Evolutionary conservation across 768 basidiomycete species (phyloP), one percentile per base, ranked within the genome.

Genomic region (Melanogaster broomeanus): DNA sequence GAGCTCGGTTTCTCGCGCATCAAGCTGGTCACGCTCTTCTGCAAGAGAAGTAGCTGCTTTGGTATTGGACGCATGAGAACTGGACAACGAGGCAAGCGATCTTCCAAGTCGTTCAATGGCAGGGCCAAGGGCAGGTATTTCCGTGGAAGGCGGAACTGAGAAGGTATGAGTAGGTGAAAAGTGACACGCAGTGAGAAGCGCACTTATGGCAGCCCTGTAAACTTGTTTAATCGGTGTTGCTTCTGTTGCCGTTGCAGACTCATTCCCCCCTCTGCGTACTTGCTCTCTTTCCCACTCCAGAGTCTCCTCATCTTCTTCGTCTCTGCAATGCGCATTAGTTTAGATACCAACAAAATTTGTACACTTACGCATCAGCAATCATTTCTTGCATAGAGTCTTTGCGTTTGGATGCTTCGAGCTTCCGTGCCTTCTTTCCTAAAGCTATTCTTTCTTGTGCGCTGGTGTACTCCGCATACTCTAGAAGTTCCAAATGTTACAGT

Each of bases 211-310:
- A 39, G 92, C 76, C 58, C 81, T 86, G 62, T 94, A 93, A 2
- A 77, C 71, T 43, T 77, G 74, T 56, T 87, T 87, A 21, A 59
- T 62, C 45, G 76, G 72, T 7, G 69, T 56, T 21, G 63, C 38
- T 71, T 61, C 61, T 56, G 64, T 22, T 56, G 60, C 27, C 9
- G 76, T 74, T 24, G 76, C 66, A n/a, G 72, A 65, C 22, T 67
- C 67, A 55, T 82, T 79, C 3, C 86, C 90, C 9, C 87, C 88
- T 49, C 92, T 78, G 22, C 88, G 83, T 24, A 92, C 72, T 60
- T 94, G 92, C 49, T 88, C 88, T 53, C 81, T 80, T 61, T 93
- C 90, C 92, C 92, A 94, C 68, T 93, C 88, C 10, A 78, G 74
- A 0, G 87, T 82, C 64, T 93, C 91, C 65, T 94, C 91, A 52